These are phyloP conservation scores for Leptodontidium sp. DNA, from an alignment of 2,329 filamentous ascomycete genomes.

Conservation along the genomic window DNA sequence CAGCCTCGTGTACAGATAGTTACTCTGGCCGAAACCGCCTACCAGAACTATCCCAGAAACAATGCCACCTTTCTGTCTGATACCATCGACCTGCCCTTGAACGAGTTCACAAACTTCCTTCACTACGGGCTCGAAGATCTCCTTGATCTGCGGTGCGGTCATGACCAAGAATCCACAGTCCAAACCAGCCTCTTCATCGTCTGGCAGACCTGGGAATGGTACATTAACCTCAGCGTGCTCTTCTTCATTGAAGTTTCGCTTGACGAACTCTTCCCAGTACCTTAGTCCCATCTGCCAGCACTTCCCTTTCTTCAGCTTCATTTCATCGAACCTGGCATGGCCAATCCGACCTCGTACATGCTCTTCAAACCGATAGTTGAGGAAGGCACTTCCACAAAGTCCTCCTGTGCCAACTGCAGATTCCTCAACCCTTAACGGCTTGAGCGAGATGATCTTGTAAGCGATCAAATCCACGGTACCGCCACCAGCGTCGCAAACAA, in stretches of 20 bases:
- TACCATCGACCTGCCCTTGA: slow-evolving; percentile 70
- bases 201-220: slow-evolving; percentile 78
- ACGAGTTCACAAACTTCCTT: slow-evolving; percentile 74
- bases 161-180: slow-evolving; percentile 81
- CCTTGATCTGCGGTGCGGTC: slow-evolving; percentile 72
- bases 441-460: slow-evolving; percentile 79
- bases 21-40: slow-evolving; percentile 82
- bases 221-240: slow-evolving; percentile 81
- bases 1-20: slow-evolving; percentile 76
- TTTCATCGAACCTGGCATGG: slow-evolving; percentile 71
- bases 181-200: slow-evolving; percentile 77
- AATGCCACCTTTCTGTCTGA: slow-evolving; percentile 67
- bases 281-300: slow-evolving; percentile 82
- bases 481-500: slow-evolving; percentile 65
- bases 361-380: slow-evolving; percentile 84
- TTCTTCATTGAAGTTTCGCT: slow-evolving; percentile 83
- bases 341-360: slow-evolving; percentile 75
- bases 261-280: slow-evolving; percentile 87
- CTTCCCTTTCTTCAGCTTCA: slow-evolving; percentile 80
- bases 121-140: slow-evolving; percentile 79
- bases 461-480: slow-evolving; percentile 79
- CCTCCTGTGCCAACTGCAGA: slow-evolving; percentile 82
- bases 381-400: slow-evolving; percentile 78
- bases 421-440: slow-evolving; percentile 77
- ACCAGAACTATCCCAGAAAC: slow-evolving; percentile 82